Evolutionary conservation across 176 grass and related monocot species (phyloP), one percentile per base, ranked within the genome.

Genomic region (Zea mays): DNA sequence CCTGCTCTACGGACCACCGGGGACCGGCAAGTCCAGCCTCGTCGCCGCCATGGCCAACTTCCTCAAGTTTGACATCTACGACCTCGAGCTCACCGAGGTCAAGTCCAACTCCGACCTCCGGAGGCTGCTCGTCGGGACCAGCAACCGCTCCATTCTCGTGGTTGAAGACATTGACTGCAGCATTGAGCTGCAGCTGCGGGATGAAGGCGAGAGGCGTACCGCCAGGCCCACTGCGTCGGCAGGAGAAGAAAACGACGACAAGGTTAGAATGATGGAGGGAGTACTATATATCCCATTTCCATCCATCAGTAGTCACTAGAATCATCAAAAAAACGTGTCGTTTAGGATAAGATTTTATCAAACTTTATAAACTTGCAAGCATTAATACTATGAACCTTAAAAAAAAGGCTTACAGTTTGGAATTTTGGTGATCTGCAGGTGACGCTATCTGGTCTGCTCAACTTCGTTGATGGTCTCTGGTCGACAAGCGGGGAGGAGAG

Each of bases 51-150:
- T 87, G 81, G 88, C 81, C 7, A 90, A 87, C 62, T 62, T 77
- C 74, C 88, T 90, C 72, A 86, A 81, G 81, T 87, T 90, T n/a
- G 81, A 87, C 69, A 81, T 87, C 45, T 90, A 90, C 16, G 81
- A 90, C 16, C 76, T 90, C n/a, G 81, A 90, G 81, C 88, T 90
- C 1, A 71, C 76, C 0, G 76, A 90, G 65, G 81, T 90, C 16
- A 52, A 59, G 8, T 49, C 60, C 49, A 90, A 87, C 77, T 67
- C 51, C 7, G 57, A 57, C 72, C 85, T 87, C 42, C 71, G 81
- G n/a, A 43, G 50, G 19, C 82, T 90, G 14, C 81, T 87, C 5
- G 52, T 81, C 0, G 65, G 66, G 5, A 90, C 81, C 71, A 72
- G 72, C 35, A 90, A 87, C 81, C 50, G 81, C 0, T 81, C 89